Conservation (phyloP, 805 yeast genomes). For the Kuraishia ogatae region DNA sequence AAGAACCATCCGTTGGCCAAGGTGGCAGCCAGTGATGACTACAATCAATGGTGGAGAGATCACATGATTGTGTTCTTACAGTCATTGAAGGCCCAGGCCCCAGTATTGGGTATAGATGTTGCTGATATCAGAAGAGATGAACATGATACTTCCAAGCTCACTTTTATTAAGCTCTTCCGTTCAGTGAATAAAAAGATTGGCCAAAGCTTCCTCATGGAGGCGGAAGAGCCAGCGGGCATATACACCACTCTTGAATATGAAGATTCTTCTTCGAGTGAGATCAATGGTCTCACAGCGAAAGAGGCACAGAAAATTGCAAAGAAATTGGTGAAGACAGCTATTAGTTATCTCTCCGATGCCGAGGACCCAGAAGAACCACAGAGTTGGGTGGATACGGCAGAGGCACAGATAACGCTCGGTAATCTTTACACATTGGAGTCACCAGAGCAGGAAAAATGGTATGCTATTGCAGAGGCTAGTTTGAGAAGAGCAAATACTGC, state of each 20-base stretch:
- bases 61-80: conserved; percentile 27
- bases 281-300: conserved; percentile 27
- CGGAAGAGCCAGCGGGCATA: conserved; percentile 49
- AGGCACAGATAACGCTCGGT: conserved; percentile 73
- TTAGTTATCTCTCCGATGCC: conserved; percentile 47
- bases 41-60: conserved; percentile 50
- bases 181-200: conserved; percentile 46
- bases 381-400: conserved; percentile 79
- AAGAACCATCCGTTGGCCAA: conserved; percentile 49
- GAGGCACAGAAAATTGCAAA: conserved; percentile 44
- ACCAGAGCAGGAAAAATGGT: conserved; percentile 56
- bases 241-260: conserved; percentile 49
- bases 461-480: conserved; percentile 59
- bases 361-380: conserved; percentile 70
- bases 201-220: conserved; percentile 52
- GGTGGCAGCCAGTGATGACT: conserved; percentile 26
- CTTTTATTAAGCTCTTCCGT: conserved; percentile 19
- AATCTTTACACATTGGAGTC: conserved; percentile 61
- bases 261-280: conserved; percentile 18
- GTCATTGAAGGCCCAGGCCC: conserved; percentile 16
- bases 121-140: not conserved
- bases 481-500: conserved; percentile 70
- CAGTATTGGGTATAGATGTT: not conserved
- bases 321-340: conserved; percentile 40
- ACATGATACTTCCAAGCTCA: conserved; percentile 3